phyloP scores from a whole-genome alignment of 768 basidiomycete species.

The Dioszegia aurantiaca region DNA sequence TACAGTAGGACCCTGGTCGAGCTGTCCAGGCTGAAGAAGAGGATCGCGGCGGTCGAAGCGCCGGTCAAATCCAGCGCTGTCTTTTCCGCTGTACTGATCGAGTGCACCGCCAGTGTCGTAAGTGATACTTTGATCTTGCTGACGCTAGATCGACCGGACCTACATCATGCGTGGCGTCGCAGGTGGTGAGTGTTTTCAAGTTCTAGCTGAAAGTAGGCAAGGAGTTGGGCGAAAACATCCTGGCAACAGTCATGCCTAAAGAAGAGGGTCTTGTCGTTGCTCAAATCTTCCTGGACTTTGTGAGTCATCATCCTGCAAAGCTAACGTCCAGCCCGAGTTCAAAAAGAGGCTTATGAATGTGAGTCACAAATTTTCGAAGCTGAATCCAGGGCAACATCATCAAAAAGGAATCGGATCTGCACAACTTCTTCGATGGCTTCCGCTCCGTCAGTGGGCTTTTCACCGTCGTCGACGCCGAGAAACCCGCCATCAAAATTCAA shows the following conservation, averaged over 20 bases:
- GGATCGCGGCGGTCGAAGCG: neutral
- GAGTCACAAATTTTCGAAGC: neutral
- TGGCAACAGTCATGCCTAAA: neutral
- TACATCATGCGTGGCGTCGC: slow-evolving; percentile 4
- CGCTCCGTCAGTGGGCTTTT: slow-evolving; percentile 11
- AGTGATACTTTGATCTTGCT: neutral
- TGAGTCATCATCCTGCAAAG: slow-evolving; percentile 15
- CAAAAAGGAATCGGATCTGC: slow-evolving; percentile 14
- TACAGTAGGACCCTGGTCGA: neutral
- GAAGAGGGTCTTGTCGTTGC: slow-evolving; percentile 6
- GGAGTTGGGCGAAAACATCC: slow-evolving; percentile 6
- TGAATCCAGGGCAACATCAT: slow-evolving; percentile 9
- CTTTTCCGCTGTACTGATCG: slow-evolving; percentile 3
- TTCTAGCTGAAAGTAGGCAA: neutral
- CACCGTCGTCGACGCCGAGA: slow-evolving; percentile 20
- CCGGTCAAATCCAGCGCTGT: neutral
- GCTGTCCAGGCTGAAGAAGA: neutral
- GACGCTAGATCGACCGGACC: slow-evolving; percentile 1
- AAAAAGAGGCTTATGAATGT: slow-evolving; percentile 18
- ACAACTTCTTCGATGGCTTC: slow-evolving; percentile 34
- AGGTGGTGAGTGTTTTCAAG: neutral
- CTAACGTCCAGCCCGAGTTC: slow-evolving; percentile 8
- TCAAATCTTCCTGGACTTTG: slow-evolving; percentile 30
- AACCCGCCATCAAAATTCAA: slow-evolving; percentile 15
- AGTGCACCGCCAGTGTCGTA: slow-evolving; percentile 3